Conservation (phyloP, 345 rosid species). For the Eucalyptus marginata region DNA sequence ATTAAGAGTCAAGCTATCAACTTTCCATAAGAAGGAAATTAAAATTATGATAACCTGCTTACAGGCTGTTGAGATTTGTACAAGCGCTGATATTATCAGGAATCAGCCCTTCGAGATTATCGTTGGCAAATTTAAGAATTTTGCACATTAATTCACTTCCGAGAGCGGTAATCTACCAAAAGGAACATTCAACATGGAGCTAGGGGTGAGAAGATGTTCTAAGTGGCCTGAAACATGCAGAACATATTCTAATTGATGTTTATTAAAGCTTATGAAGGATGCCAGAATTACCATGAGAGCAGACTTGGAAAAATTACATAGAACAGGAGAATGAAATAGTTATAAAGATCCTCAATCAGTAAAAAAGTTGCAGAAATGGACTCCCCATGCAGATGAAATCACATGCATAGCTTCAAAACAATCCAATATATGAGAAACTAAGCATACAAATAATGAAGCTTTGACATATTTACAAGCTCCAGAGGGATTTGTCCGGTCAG, state of each 20-base stretch:
- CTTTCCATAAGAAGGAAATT: background rate
- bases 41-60: constrained; percentile 1
- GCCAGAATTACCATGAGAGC: background rate
- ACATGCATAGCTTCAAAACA: background rate
- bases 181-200: background rate
- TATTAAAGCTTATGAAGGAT: background rate
- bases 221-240: background rate
- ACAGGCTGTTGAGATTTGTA: constrained; percentile 87
- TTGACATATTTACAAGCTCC: constrained; percentile 94
- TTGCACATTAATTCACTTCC: background rate
- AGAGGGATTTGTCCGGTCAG: constrained; percentile 84
- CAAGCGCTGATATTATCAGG: constrained; percentile 85
- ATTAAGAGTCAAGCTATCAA: background rate
- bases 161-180: background rate
- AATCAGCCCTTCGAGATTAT: constrained; percentile 71
- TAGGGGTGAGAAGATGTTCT: background rate
- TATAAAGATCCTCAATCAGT: background rate
- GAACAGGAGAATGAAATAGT: background rate
- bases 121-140: constrained; percentile 52
- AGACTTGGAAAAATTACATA: background rate
- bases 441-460: constrained; percentile 79
- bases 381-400: background rate
- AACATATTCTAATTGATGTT: background rate
- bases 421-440: background rate
- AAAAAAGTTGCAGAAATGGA: background rate